Conservation (phyloP, 2,329 filamentous ascomycete genomes). For the Pseudocercospora pini-densiflorae region DNA sequence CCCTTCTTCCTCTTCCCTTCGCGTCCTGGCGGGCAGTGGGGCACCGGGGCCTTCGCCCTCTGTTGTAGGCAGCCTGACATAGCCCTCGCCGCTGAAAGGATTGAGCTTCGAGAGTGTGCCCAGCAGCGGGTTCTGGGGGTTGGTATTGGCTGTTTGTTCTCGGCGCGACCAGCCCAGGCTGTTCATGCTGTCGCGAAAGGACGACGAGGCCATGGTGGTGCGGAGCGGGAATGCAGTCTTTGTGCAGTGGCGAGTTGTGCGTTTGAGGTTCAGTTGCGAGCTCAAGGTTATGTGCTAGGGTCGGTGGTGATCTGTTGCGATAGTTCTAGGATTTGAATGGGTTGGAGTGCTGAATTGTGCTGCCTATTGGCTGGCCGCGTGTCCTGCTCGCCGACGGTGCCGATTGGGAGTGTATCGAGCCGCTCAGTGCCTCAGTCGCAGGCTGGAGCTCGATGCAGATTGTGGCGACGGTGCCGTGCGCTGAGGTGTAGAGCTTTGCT, state of each 20-base stretch:
- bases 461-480: constrained; percentile 14
- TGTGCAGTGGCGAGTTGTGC: constrained; percentile 25
- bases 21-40: constrained; percentile 79
- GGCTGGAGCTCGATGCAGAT: constrained; percentile 15
- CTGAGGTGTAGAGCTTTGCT: constrained; percentile 7
- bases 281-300: constrained; percentile 22
- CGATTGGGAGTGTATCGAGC: constrained; percentile 26
- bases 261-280: constrained; percentile 27
- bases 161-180: constrained; percentile 93
- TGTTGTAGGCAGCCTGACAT: constrained; percentile 86
- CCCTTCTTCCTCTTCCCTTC: constrained; percentile 92
- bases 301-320: constrained; percentile 10
- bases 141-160: constrained; percentile 77
- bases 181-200: constrained; percentile 93
- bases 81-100: constrained; percentile 83
- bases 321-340: constrained; percentile 17
- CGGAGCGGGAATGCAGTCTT: constrained; percentile 19
- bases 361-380: constrained; percentile 35
- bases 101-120: constrained; percentile 84
- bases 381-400: constrained; percentile 23
- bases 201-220: constrained; percentile 75
- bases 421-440: constrained; percentile 13
- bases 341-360: constrained; percentile 27
- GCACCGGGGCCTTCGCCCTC: constrained; percentile 76
- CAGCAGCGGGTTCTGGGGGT: constrained; percentile 74